Evolutionary conservation across 495 filamentous ascomycete species (phyloP).

Genomic region (Chaetomium cochliodes): DNA sequence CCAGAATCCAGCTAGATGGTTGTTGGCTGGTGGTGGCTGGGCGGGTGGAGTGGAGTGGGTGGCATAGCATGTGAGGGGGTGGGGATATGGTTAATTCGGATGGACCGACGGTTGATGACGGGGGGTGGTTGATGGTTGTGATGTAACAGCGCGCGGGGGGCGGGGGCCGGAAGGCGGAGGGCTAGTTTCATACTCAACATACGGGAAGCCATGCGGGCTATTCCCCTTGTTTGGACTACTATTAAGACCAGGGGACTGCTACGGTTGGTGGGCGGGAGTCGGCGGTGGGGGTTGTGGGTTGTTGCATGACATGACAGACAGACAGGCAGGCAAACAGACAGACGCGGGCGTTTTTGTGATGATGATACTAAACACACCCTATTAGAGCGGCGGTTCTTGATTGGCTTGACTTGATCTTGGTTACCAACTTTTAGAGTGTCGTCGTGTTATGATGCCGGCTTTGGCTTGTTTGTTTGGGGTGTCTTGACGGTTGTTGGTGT

Average conservation of each 20-base stretch:
- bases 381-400: slow-evolving; percentile 7
- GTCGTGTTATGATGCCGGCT: no score
- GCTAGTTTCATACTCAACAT: no score
- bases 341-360: slow-evolving; percentile 8
- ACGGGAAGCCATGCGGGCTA: no score
- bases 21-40: background rate
- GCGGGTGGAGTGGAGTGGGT: background rate
- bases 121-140: no score
- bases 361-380: background rate
- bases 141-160: no score
- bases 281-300: background rate
- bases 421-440: background rate
- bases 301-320: slow-evolving; percentile 1
- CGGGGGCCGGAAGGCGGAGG: no score
- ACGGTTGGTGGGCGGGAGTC: background rate
- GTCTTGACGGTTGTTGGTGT: no score
- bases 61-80: background rate
- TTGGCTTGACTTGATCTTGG: background rate
- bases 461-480: no score
- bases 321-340: slow-evolving; percentile 8
- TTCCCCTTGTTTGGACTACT: background rate
- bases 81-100: no score
- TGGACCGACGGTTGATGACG: no score
- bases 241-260: background rate
- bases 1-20: no score